phyloP scores from a whole-genome alignment of 2,329 filamentous ascomycete species.

The Cladosporium halotolerans region DNA sequence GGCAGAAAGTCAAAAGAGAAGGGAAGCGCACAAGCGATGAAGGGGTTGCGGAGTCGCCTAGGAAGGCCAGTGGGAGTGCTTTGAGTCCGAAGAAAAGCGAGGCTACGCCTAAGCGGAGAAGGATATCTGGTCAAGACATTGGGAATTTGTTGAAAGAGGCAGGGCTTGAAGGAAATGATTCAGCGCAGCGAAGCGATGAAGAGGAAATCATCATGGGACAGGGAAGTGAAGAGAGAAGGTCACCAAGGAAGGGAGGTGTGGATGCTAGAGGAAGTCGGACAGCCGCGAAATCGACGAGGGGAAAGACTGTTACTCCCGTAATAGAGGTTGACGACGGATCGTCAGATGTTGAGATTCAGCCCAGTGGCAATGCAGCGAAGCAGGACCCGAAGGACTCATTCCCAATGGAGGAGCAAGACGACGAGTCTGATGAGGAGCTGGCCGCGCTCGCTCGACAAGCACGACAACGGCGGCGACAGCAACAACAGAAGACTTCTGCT shows the following conservation, averaged over 20 bases:
- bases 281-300: slow-evolving; percentile 14
- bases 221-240: neutral
- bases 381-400: neutral
- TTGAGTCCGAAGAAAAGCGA: neutral
- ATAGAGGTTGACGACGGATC: slow-evolving; percentile 13
- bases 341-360: slow-evolving; percentile 15
- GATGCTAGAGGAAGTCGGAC: neutral
- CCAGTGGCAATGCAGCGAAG: neutral
- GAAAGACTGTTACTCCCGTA: slow-evolving; percentile 20
- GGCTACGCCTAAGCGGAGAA: neutral
- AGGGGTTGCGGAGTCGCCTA: neutral
- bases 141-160: neutral
- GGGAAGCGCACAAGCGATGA: slow-evolving; percentile 7
- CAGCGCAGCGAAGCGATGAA: neutral
- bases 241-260: neutral
- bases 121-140: slow-evolving; percentile 2
- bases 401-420: slow-evolving; percentile 13
- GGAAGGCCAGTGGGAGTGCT: neutral
- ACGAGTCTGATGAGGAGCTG: slow-evolving; percentile 39
- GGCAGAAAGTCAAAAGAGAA: neutral
- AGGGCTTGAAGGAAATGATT: neutral
- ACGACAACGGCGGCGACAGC: slow-evolving; percentile 33
- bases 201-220: slow-evolving; percentile 2
- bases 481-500: slow-evolving; percentile 15
- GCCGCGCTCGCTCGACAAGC: slow-evolving; percentile 37